Evolutionary conservation across 139 green algal genomes (phyloP).

Genomic region (Astrephomene gubernaculifera): DNA sequence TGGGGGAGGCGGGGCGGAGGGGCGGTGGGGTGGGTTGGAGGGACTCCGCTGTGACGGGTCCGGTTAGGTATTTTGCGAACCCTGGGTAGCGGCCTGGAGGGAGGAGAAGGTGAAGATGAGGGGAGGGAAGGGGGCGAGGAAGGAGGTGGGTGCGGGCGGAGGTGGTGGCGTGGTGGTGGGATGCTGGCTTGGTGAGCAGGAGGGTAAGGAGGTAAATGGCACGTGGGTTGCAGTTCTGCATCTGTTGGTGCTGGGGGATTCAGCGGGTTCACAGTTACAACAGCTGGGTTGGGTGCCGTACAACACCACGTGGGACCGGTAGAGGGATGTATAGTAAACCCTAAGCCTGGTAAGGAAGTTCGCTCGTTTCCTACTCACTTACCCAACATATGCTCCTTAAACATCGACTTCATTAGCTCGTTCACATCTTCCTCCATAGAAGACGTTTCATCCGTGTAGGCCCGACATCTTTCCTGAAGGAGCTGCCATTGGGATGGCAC

Average conservation of each 20-base stretch:
- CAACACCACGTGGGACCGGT: not conserved
- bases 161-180: not conserved
- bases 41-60: not conserved
- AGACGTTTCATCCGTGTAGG: not conserved
- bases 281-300: not conserved
- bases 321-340: not conserved
- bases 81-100: not conserved
- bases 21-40: not conserved
- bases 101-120: not conserved
- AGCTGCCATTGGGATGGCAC: conserved; percentile 8
- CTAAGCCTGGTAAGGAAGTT: not conserved
- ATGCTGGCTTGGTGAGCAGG: not conserved
- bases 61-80: conserved; percentile 14
- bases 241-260: not conserved
- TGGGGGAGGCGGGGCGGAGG: not conserved
- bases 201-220: not conserved
- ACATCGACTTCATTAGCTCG: not conserved
- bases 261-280: not conserved
- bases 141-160: not conserved
- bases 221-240: not conserved
- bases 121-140: not conserved
- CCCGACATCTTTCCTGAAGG: not conserved
- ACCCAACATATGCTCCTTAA: conserved; percentile 2
- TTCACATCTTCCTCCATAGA: not conserved
- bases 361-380: not conserved